Conservation (phyloP, 1,284 basidiomycete genomes). For the Moesziomyces sp. region DNA sequence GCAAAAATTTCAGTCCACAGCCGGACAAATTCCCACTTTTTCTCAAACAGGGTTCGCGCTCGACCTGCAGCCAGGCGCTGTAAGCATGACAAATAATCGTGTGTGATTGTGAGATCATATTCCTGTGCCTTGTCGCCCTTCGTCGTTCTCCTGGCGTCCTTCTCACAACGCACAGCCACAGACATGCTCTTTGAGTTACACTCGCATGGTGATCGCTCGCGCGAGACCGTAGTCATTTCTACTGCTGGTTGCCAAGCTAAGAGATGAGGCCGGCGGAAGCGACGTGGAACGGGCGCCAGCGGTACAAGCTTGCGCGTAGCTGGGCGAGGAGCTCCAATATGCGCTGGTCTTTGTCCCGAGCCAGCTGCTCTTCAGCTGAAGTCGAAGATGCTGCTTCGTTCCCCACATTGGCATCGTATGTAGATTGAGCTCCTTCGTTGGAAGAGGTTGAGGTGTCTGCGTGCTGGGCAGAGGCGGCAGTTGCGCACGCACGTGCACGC, state of each 20-base stretch:
- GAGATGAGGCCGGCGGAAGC: slow-evolving; percentile 18
- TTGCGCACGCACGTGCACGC: slow-evolving; percentile 5
- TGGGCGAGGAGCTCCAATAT: slow-evolving; percentile 25
- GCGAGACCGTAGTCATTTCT: no score
- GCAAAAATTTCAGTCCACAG: slow-evolving; percentile 5
- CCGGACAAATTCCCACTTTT: background rate
- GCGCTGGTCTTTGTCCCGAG: slow-evolving; percentile 12
- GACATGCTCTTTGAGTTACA: no score
- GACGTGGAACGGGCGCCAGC: slow-evolving; percentile 40
- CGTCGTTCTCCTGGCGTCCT: no score
- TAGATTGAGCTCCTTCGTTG: no score
- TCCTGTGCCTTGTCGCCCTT: no score
- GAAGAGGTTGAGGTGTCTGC: no score
- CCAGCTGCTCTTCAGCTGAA: background rate
- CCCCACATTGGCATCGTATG: no score
- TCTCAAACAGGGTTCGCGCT: no score
- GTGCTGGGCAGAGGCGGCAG: no score
- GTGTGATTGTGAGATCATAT: no score
- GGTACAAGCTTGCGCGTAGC: slow-evolving; percentile 28
- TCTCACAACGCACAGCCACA: no score
- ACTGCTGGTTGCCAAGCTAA: background rate
- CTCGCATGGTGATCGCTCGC: no score
- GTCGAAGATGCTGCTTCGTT: background rate
- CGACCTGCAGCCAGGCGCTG: background rate
- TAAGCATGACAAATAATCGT: slow-evolving; percentile 7